Base-by-base conservation (phyloP, 192 early-diverging fungal species). In the Gigaspora rosea region DNA sequence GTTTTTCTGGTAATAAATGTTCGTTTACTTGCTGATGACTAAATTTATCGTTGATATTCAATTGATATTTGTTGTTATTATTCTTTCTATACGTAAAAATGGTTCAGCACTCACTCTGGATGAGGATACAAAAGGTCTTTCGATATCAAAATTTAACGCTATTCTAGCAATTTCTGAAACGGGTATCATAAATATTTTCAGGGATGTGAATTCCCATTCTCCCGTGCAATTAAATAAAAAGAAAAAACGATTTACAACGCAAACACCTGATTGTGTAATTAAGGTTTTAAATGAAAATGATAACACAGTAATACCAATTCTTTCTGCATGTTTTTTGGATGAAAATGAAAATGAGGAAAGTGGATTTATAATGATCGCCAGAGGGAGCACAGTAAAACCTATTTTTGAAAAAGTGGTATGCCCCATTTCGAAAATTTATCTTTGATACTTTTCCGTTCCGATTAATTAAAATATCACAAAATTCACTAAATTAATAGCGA, bases 141-240 rank as follows among this genome's bases (percentile, higher is more conserved):
- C 81, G 61, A 83, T 88, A 59, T 86, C 84, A 41, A 35, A 78
- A 62, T 75, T 75, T 41, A 82, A 85, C 27, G 78, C 80, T 49
- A 78, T 89, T 0, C 65, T 88, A 50, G 87, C 85, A 54, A 80
- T 88, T 16, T 84, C 87, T 65, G 87, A 88, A 46, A 84, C 87
- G 41, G 87, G 87, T 48, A 78, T 82, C n/a, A 79, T 85, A 47
- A 80, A 83, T 72, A 50, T 88, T 57, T 88, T 86, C 82, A 81
- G 86, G 69, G 84, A 86, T 27, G 84, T 82, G 47, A 75, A 78
- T 33, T 83, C 73, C 73, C 83, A 54, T 78, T 74, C 32, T 59
- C 62, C 32, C 64, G 66, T 47, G 63, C 77, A 61, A 82, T 75
- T 47, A 27, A 79, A 70, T 8, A 80, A 81, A 82, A 86, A 87